Conservation (phyloP, 2,329 filamentous ascomycete species). For the Emmonsiellopsis sp. region DNA sequence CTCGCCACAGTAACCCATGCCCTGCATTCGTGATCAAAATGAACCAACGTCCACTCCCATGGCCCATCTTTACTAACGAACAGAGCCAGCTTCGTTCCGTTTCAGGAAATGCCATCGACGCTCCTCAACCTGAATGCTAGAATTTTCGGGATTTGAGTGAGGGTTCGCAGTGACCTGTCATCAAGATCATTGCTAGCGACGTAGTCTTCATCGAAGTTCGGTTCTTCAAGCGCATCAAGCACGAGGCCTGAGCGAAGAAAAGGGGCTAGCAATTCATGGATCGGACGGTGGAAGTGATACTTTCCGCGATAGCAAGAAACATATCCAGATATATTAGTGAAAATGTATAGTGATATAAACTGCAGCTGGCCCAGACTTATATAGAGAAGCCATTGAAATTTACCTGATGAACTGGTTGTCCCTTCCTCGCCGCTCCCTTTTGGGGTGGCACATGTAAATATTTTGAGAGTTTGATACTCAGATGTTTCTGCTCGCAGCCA, state of each 20-base stretch:
- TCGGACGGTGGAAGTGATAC: constrained; percentile 37
- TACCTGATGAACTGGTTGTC: constrained; percentile 29
- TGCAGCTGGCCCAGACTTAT: too few species aligned
- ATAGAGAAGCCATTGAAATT: neutral
- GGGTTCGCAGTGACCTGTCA: constrained; percentile 6
- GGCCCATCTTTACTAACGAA: too few species aligned
- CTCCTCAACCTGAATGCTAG: constrained; percentile 16
- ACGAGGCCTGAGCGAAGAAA: constrained; percentile 37
- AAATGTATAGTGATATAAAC: neutral
- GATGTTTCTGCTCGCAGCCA: constrained; percentile 26
- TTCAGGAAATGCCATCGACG: constrained; percentile 14
- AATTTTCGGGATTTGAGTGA: constrained; percentile 12
- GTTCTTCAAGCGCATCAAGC: constrained; percentile 40
- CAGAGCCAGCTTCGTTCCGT: neutral
- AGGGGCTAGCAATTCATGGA: constrained; percentile 35
- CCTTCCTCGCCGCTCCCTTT: constrained; percentile 27
- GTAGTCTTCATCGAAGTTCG: constrained; percentile 31
- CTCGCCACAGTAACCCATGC: too few species aligned
- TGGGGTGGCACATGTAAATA: constrained; percentile 36
- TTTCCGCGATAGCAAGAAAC: neutral
- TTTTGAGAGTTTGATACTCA: constrained; percentile 30
- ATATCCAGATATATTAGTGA: neutral
- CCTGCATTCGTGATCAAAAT: too few species aligned
- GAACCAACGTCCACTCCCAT: too few species aligned
- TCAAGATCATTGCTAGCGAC: constrained; percentile 3